phyloP scores from a whole-genome alignment of 2,329 filamentous ascomycete species.

The Helminthosporium solani region DNA sequence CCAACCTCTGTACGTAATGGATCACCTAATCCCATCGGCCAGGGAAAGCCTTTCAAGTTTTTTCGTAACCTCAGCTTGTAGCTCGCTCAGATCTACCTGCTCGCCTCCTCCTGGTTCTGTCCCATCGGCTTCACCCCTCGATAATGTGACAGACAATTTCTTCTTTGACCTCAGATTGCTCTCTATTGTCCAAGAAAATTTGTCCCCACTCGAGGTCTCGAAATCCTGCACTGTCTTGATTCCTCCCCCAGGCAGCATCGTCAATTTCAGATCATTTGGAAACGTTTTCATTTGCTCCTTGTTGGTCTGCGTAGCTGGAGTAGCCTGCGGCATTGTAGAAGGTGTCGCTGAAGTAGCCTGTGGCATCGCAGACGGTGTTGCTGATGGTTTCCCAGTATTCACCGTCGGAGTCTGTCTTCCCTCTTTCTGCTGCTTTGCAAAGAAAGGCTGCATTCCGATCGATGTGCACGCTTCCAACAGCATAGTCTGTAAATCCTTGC shows the following conservation, averaged over 20 bases:
- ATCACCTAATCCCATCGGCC: background rate
- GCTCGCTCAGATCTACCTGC: background rate
- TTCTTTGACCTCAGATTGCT: too few relatives aligned
- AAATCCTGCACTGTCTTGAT: too few relatives aligned
- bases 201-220: too few relatives aligned
- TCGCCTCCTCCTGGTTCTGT: background rate
- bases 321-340: too few relatives aligned
- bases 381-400: background rate
- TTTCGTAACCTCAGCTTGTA: background rate
- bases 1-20: background rate
- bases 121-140: too few relatives aligned
- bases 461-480: background rate
- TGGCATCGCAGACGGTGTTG: background rate
- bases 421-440: background rate
- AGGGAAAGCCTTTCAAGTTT: background rate
- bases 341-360: too few relatives aligned
- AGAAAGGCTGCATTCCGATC: background rate
- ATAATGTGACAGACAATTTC: too few relatives aligned
- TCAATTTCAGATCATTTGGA: too few relatives aligned
- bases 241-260: too few relatives aligned
- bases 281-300: too few relatives aligned
- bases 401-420: background rate
- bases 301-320: too few relatives aligned
- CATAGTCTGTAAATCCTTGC: background rate
- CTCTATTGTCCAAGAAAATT: too few relatives aligned